Evolutionary conservation across 2,329 filamentous ascomycete genomes (phyloP), one percentile per base, ranked within the genome.

Genomic region (Clonostachys chloroleuca): DNA sequence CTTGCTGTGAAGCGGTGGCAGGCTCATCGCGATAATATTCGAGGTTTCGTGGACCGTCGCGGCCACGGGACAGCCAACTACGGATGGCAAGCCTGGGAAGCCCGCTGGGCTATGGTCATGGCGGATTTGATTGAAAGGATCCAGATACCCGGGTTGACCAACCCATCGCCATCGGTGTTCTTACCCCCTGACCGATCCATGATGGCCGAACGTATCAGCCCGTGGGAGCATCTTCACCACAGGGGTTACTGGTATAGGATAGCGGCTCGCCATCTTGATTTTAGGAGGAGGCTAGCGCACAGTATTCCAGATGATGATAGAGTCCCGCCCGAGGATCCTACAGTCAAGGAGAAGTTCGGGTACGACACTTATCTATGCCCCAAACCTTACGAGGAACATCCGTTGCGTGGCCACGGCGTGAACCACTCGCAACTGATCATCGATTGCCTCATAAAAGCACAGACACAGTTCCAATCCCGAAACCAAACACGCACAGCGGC

Each of bases 41-140:
- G 77, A 47, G 86, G 89, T 56, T 80, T 96, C 45, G 74, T 96
- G 14, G 89, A 96, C 59, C 80, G 88, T 16, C 83, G 87, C 54
- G 92, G 91, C 5, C 89, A 89, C 56, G 92, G 92, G 1, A 91
- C 89, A 4, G 81, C 83, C 34, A 95, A 89, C 54, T 97, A 97
- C 63, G 89, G 90, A 6, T 97, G 92, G 89, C 81, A 90, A 59
- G 92, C 92, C 3, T 99, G 92, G 92, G 87, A 96, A 67, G 84
- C 89, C 39, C 80, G 88, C 47, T 86, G 82, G 82, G 76, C 80
- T 14, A 70, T 70, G 18, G 68, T 82, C 12, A 85, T 86, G 82
- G 81, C 80, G 3, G 72, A 80, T 41, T 59, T 84, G 51, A 74
- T 84, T 16, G 74, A 81, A 51, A 78, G 73, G 51, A 68, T 74